phyloP scores from a whole-genome alignment of 495 filamentous ascomycete species.

The Podospora conica region DNA sequence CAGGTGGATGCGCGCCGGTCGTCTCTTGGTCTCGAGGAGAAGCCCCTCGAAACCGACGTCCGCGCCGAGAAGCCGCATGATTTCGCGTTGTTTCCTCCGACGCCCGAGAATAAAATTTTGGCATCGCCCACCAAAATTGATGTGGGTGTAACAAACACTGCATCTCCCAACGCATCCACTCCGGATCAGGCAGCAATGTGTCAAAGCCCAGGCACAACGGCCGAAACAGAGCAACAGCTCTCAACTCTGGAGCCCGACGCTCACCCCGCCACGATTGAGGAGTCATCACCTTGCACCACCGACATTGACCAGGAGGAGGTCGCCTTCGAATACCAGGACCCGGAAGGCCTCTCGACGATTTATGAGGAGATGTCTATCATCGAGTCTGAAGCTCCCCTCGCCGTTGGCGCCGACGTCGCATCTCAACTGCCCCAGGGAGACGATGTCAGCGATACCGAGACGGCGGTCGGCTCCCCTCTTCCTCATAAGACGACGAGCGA shows the following conservation, averaged over 20 bases:
- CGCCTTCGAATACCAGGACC: constrained; percentile 14
- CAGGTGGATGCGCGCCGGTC: neutral
- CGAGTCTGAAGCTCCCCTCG: neutral
- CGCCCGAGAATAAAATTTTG: neutral
- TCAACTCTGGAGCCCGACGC: neutral
- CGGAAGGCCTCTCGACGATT: constrained; percentile 28
- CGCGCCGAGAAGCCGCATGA: neutral
- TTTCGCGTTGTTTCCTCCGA: no score
- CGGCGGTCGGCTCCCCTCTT: neutral
- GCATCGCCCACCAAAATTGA: neutral
- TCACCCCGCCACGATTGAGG: neutral
- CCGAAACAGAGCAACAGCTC: neutral
- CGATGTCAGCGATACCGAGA: neutral
- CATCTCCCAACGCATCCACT: neutral
- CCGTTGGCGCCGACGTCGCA: neutral
- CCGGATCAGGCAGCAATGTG: constrained; percentile 18
- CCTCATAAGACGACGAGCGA: neutral
- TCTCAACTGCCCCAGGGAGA: neutral
- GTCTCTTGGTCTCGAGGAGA: neutral
- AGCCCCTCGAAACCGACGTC: neutral
- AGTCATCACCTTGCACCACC: neutral
- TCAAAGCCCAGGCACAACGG: neutral
- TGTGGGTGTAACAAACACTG: constrained; percentile 2
- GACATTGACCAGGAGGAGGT: constrained; percentile 4
- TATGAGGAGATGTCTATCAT: constrained; percentile 20